Evolutionary conservation across 1,284 basidiomycete genomes (phyloP).

Genomic region (Cutaneotrichosporon cavernicola): DNA sequence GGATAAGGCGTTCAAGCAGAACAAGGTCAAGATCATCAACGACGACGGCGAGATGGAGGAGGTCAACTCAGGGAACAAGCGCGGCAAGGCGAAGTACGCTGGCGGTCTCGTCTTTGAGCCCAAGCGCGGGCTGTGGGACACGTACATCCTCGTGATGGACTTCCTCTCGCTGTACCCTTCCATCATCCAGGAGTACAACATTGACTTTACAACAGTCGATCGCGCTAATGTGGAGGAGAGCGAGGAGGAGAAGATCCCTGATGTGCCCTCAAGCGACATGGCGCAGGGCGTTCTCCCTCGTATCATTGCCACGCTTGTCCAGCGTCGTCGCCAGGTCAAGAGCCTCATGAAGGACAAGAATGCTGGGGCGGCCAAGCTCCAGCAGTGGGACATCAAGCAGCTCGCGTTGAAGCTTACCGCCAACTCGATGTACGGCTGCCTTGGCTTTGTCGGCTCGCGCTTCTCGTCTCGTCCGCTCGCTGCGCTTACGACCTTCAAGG

Average conservation of each 20-base stretch:
- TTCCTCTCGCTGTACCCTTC: conserved; percentile 99
- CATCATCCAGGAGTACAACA: conserved; percentile 99
- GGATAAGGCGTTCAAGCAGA: conserved; percentile 76
- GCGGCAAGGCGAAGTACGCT: conserved; percentile 93
- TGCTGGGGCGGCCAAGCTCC: conserved; percentile 69
- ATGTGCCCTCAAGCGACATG: conserved; percentile 72
- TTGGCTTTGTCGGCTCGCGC: conserved; percentile 94
- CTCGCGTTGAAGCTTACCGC: conserved; percentile 96
- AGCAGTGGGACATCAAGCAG: conserved; percentile 97
- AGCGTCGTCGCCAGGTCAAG: conserved; percentile 86
- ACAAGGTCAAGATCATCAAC: conserved; percentile 55
- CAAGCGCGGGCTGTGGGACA: conserved; percentile 95
- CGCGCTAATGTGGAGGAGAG: conserved; percentile 60
- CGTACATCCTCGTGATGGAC: conserved; percentile 97
- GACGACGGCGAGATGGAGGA: conserved; percentile 61
- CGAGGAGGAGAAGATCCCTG: conserved; percentile 81
- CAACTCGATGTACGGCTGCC: conserved; percentile 99
- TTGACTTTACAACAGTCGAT: conserved; percentile 96
- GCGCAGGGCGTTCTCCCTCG: conserved; percentile 87
- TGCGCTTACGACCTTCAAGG: conserved; percentile 95
- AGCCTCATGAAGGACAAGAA: conserved; percentile 89
- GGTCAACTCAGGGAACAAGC: conserved; percentile 60
- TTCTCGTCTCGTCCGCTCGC: conserved; percentile 97
- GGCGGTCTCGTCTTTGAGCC: conserved; percentile 98
- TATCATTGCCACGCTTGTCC: conserved; percentile 92